A percentile compares a stretch with the other conserved stretches of the same genome.
phyloP scores from a whole-genome alignment of 495 filamentous ascomycete genomes.

The Neurospora sp. region DNA sequence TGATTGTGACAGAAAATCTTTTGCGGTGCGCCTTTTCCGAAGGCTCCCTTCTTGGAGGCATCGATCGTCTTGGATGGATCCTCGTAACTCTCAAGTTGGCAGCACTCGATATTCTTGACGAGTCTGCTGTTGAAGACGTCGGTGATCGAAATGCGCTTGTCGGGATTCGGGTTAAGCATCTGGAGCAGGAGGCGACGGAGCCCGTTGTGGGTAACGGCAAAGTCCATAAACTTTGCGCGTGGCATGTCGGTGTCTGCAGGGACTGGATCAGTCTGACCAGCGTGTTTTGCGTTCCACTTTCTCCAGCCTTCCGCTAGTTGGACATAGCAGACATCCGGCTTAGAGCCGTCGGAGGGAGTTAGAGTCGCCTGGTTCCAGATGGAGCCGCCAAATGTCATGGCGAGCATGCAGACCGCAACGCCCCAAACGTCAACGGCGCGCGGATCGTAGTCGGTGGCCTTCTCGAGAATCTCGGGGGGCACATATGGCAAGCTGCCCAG shows the following conservation, averaged over 20 bases:
- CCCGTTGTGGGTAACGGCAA: slow-evolving; percentile 39
- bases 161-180: slow-evolving; percentile 67
- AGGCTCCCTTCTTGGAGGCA: slow-evolving; percentile 38
- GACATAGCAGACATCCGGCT: slow-evolving; percentile 38
- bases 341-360: background rate
- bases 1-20: slow-evolving; percentile 43
- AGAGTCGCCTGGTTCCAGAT: slow-evolving; percentile 50
- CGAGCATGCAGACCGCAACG: slow-evolving; percentile 61
- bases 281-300: slow-evolving; percentile 44
- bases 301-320: slow-evolving; percentile 53
- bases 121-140: slow-evolving; percentile 51
- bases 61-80: slow-evolving; percentile 40
- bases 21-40: slow-evolving; percentile 25
- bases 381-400: slow-evolving; percentile 52
- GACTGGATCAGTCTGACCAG: slow-evolving; percentile 31
- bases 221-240: slow-evolving; percentile 36
- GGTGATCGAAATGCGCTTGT: slow-evolving; percentile 51
- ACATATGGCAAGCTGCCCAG: slow-evolving; percentile 71
- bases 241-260: slow-evolving; percentile 45
- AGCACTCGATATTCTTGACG: slow-evolving; percentile 63
- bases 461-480: slow-evolving; percentile 62
- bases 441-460: slow-evolving; percentile 59
- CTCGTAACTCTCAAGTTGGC: slow-evolving; percentile 50
- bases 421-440: slow-evolving; percentile 71
- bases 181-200: slow-evolving; percentile 55